These are phyloP conservation scores for Coniferiporia sulphurascens DNA, from an alignment of 1,284 basidiomycete genomes.

Conservation along the genomic window DNA sequence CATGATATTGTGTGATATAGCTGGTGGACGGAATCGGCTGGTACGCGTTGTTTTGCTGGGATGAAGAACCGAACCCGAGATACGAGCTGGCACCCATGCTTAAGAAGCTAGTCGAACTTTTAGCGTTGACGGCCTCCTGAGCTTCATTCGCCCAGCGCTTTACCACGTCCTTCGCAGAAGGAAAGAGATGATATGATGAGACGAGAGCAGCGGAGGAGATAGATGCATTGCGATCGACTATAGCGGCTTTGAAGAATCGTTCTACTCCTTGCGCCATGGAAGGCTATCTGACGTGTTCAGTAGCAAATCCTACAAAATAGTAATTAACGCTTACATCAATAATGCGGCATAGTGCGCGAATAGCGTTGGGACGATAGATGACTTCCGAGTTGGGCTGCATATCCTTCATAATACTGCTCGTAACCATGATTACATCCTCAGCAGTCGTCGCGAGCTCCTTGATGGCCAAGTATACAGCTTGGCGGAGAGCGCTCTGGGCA, in stretches of 20 bases:
- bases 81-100: conserved; percentile 50
- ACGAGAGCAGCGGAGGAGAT: conserved; percentile 96
- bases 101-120: conserved; percentile 71
- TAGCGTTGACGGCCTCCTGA: conserved; percentile 92
- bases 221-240: conserved; percentile 94
- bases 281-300: conserved; percentile 44
- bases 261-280: conserved; percentile 98
- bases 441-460: conserved; percentile 96
- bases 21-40: conserved; percentile 84
- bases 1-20: conserved; percentile 97
- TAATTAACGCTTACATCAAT: conserved; percentile 75
- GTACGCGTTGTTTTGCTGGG: conserved; percentile 49
- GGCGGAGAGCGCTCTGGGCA: conserved; percentile 83
- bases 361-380: conserved; percentile 97
- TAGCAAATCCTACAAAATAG: conserved; percentile 10
- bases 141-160: conserved; percentile 99
- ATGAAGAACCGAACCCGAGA: conserved; percentile 63
- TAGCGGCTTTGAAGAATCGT: conserved; percentile 98
- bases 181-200: conserved; percentile 96
- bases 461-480: conserved; percentile 98
- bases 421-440: conserved; percentile 99
- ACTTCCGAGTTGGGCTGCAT: conserved; percentile 99
- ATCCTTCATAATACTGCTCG: conserved; percentile 99
- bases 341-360: conserved; percentile 92
- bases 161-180: conserved; percentile 89